Percentiles rank a stretch among this genome's conserved stretches.
Evolutionary conservation across 2,329 filamentous ascomycete species (phyloP).

Genomic region (Chaetomium strumarium): DNA sequence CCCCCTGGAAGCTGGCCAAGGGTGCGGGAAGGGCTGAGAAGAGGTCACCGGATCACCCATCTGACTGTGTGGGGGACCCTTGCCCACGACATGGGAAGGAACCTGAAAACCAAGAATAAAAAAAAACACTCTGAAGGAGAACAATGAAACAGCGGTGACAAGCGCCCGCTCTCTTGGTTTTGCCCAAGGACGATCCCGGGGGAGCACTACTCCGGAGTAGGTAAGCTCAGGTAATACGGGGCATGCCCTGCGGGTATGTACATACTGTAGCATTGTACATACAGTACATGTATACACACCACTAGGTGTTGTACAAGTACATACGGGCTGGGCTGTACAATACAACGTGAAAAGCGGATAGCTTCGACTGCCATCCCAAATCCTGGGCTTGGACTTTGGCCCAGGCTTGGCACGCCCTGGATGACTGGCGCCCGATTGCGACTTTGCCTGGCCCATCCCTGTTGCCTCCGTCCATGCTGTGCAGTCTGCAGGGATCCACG

Average conservation of each 20-base stretch:
- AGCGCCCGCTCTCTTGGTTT: slow-evolving; percentile 16
- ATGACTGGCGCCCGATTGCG: background rate
- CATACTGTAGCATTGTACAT: no score
- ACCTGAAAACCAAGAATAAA: slow-evolving; percentile 20
- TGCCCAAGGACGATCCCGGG: slow-evolving; percentile 22
- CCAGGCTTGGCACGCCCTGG: slow-evolving; percentile 10
- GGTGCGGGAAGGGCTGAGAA: slow-evolving; percentile 24
- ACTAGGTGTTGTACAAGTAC: slow-evolving; percentile 20
- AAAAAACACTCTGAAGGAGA: slow-evolving; percentile 21
- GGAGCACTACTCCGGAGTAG: slow-evolving; percentile 21
- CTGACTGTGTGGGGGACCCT: slow-evolving; percentile 24
- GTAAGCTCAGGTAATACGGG: slow-evolving; percentile 19
- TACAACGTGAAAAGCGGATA: slow-evolving; percentile 7
- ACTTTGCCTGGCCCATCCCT: slow-evolving; percentile 4
- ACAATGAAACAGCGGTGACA: slow-evolving; percentile 28
- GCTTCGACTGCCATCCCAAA: slow-evolving; percentile 15
- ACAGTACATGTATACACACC: slow-evolving; percentile 11
- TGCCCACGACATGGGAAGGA: slow-evolving; percentile 15
- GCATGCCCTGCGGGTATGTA: no score
- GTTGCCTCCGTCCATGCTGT: slow-evolving; percentile 16
- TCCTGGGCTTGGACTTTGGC: slow-evolving; percentile 16
- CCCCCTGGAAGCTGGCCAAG: slow-evolving; percentile 19
- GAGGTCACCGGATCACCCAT: slow-evolving; percentile 28
- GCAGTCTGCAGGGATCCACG: slow-evolving; percentile 18
- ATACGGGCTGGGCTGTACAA: background rate